Base-by-base conservation (phyloP, 108 stramenopile species). In the Skeletonema grethae region DNA sequence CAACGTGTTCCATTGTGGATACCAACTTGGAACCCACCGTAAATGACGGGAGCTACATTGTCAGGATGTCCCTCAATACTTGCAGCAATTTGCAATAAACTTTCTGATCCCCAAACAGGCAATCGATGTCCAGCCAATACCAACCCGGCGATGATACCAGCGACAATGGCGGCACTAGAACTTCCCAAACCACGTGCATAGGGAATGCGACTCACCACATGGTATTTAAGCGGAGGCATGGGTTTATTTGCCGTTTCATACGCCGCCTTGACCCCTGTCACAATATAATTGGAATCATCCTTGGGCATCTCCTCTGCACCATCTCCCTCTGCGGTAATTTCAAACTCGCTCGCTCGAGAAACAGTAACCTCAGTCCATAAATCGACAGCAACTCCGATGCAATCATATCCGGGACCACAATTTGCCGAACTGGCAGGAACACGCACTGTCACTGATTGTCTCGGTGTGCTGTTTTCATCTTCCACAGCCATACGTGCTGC, bases 371-470 rank as follows among this genome's bases (percentile, higher is more conserved):
- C 98, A 0, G 90, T 91, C 99, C 99, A 99, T 70, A 99, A 85
- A 83, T 98, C 97, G 31, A 99, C 95, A 9, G 97, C 97, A 86
- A 98, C 89, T 2, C 99, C 98, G 62, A 99, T 86, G 80, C 96
- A 97, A 72, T 99, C 98, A 76, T 93, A 99, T 72, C 98, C 98
- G 3, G 97, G 97, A 1, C 99, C 99, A 76, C 98, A 83, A 79
- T 99, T 99, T 61, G 99, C 99, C 50, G 97, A 96, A 30, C 96
- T 97, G 7, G 99, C 99, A 5, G 99, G 99, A 57, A 99, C 99
- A 50, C 96, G 83, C n/a, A 99, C 97, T 1, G 96, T 97, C 16
- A 99, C 99, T 22, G 77, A 82, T 48, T 89, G 82, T 8, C 95
- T 80, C 8, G 92, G 91, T 28, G 76, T 69, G 35, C 66, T 69